phyloP scores from a whole-genome alignment of 2,329 filamentous ascomycete genomes.

The Torrubiella hemipterigena region DNA sequence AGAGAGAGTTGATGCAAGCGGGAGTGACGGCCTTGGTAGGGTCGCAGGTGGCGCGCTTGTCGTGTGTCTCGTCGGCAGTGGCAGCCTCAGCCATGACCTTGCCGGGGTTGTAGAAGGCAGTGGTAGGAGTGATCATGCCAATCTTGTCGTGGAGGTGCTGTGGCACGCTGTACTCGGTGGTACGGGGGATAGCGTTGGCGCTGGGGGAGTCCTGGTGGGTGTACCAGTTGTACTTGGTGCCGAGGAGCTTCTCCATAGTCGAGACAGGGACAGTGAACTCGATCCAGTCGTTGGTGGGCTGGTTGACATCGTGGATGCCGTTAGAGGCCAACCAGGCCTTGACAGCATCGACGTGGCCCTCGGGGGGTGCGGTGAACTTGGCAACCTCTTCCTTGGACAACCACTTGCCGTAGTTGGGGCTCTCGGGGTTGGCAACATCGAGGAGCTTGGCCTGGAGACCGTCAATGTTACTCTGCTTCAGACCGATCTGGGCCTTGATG shows the following conservation, averaged over 20 bases:
- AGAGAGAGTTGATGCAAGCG: neutral
- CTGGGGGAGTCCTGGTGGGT: neutral
- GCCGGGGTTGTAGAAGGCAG: neutral
- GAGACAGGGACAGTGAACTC: neutral
- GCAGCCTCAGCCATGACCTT: neutral
- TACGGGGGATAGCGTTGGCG: neutral
- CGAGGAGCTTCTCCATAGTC: neutral
- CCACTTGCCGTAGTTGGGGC: no score
- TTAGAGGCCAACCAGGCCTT: constrained; percentile 8
- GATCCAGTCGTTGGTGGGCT: neutral
- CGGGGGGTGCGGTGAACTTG: constrained; percentile 11
- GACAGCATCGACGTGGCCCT: constrained; percentile 6
- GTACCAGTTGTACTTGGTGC: neutral
- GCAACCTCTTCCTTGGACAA: constrained; percentile 8
- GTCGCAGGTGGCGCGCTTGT: neutral
- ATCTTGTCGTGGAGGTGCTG: neutral
- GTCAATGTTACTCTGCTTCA: constrained; percentile 9
- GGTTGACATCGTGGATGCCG: constrained; percentile 2
- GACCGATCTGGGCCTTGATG: neutral
- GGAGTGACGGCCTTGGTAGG: neutral
- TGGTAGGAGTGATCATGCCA: neutral
- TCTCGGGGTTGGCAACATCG: constrained; percentile 11
- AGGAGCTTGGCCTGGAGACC: constrained; percentile 11
- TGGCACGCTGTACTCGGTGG: neutral
- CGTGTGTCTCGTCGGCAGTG: neutral